Base-by-base conservation (phyloP, 2,329 filamentous ascomycete species). In the Penicillium brevicompactum region DNA sequence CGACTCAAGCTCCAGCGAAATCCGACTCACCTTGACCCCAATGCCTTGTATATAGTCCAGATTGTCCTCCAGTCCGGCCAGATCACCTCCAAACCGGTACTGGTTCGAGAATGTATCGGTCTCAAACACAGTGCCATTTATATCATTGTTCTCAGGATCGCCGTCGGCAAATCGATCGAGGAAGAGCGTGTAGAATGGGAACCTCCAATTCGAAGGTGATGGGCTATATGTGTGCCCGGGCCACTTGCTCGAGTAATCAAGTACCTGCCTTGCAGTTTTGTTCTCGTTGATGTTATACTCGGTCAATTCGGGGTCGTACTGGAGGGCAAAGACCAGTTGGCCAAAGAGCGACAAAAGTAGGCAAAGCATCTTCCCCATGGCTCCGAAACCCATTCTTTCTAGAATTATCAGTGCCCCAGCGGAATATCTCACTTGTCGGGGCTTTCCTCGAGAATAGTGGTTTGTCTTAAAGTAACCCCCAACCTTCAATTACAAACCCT, bases 161-260 rank as follows among this genome's bases (percentile, higher is more conserved):
- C 83, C 84, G 61, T 86, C 85, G 41, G 83, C 82, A 62, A 80
- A 86, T 59, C 82, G 75, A 67, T 86, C 84, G 6, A 84, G 69
- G 66, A 85, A 85, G 46, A 86, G 70, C 24, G 82, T 84, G 68
- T 86, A 87, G 67, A 85, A 83, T 0, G 84, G 84, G 56, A 86
- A 78, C 31, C 84, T 76, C 84, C 84, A 87, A 60, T 83, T 85
- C 0, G 67, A 60, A 4, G 84, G 84, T 31, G 82, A 85, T 0
- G 72, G 67, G 8, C 70, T 60, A 61, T 80, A 85, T 4, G 65
- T 71, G 65, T 82, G 79, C 60, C 76, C 69, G 34, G 69, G 69
- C 78, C 81, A 78, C 70, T 77, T 68, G 53, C 83, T 79, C 66
- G 70, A 79, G 67, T 86, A 86, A 49, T 86, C 76, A 42, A 82